These are phyloP conservation scores for Ambrosia hybrid DNA, from an alignment of 140 eudicot genomes.

Conservation along the genomic window DNA sequence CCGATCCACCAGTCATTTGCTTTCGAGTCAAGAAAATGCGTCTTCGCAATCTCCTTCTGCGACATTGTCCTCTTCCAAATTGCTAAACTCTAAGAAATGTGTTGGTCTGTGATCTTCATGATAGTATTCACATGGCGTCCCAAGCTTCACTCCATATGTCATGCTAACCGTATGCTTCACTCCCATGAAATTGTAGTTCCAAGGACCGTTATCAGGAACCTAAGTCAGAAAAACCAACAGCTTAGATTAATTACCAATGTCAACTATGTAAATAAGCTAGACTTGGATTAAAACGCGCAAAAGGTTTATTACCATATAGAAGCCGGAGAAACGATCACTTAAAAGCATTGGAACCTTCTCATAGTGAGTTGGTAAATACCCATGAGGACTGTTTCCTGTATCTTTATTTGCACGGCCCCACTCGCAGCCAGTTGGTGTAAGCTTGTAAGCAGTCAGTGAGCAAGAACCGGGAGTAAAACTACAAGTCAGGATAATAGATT, in stretches of 20 bases:
- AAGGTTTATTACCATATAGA: constrained; percentile 77
- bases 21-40: constrained; percentile 46
- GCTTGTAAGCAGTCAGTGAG: constrained; percentile 91
- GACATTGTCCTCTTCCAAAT: constrained; percentile 77
- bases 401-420: constrained; percentile 96
- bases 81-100: constrained; percentile 88
- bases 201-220: constrained; percentile 96
- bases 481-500: constrained; percentile 84
- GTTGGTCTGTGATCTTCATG: constrained; percentile 97
- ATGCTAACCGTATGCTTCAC: constrained; percentile 89
- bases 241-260: neutral
- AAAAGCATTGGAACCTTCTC: constrained; percentile 98
- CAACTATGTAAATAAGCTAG: neutral
- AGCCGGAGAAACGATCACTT: constrained; percentile 97
- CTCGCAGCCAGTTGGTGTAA: constrained; percentile 91
- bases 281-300: no score
- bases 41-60: constrained; percentile 89
- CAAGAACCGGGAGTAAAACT: constrained; percentile 99
- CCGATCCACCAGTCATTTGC: neutral
- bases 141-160: constrained; percentile 93
- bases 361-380: constrained; percentile 88
- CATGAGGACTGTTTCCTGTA: constrained; percentile 85
- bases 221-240: constrained; percentile 14
- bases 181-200: constrained; percentile 99
- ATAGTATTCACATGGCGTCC: constrained; percentile 87